Conservation (phyloP, 176 grass and related monocot species). For the Rhynchospora breviuscula region DNA sequence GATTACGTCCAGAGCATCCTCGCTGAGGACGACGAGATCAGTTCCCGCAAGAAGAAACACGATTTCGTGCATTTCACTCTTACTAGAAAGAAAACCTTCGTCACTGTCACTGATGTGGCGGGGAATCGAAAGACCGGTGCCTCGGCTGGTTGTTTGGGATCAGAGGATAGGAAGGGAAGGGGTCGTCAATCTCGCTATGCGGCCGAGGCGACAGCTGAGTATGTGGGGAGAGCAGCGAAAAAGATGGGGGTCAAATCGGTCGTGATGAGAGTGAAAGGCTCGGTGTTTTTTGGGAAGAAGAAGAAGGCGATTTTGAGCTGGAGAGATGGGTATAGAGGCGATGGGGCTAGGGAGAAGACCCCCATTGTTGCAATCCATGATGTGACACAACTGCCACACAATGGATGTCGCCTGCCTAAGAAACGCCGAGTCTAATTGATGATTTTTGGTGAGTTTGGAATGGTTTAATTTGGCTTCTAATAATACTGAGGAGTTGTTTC, state of each 20-base stretch:
- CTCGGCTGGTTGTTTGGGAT: conserved; percentile 7
- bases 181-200: conserved; percentile 1
- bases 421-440: not conserved
- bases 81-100: conserved; percentile 8
- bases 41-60: conserved; percentile 5
- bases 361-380: conserved; percentile 26
- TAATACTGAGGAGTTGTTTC: not conserved
- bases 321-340: conserved; percentile 18
- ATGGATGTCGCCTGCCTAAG: conserved; percentile 18
- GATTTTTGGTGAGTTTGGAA: conserved; percentile 6
- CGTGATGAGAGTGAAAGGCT: conserved; percentile 15
- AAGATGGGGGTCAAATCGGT: conserved; percentile 24
- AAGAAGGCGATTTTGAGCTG: conserved; percentile 16
- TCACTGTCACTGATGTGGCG: conserved; percentile 8
- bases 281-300: conserved; percentile 6
- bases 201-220: not conserved
- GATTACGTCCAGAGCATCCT: not conserved
- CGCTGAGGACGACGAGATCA: conserved; percentile 6
- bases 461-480: not conserved
- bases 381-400: conserved; percentile 18
- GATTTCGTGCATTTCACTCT: conserved; percentile 11
- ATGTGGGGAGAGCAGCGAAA: not conserved
- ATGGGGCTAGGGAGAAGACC: not conserved
- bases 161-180: not conserved
- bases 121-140: conserved; percentile 17